Conservation (phyloP, 495 filamentous ascomycete species). For the Lophiostoma macrostomum region DNA sequence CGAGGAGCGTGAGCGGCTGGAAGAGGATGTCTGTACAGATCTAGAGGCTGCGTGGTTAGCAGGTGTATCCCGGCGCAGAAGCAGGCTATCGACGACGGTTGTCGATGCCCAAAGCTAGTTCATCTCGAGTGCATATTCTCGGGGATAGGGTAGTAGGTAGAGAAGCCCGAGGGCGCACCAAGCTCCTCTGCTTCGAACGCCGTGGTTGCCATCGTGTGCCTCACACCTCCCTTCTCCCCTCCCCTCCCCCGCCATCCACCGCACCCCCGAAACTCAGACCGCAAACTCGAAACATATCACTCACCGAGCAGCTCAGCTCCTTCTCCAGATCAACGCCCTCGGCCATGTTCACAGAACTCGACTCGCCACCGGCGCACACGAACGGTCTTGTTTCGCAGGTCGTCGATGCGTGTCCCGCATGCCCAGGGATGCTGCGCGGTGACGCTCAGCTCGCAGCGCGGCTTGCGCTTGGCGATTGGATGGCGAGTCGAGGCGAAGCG, state of each 20-base stretch:
- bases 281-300: too few species aligned
- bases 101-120: background rate
- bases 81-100: background rate
- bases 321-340: conserved; percentile 68
- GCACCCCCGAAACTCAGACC: background rate
- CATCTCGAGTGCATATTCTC: too few species aligned
- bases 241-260: background rate
- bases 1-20: conserved; percentile 91
- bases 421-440: background rate
- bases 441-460: conserved; percentile 11
- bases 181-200: background rate
- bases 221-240: too few species aligned
- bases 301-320: conserved; percentile 88
- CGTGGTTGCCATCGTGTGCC: too few species aligned
- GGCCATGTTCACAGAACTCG: too few species aligned
- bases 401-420: background rate
- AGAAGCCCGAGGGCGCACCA: too few species aligned
- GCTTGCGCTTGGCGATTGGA: conserved; percentile 13
- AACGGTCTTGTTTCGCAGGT: too few species aligned
- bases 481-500: background rate
- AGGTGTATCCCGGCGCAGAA: conserved; percentile 15
- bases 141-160: too few species aligned
- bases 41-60: conserved; percentile 56
- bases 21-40: conserved; percentile 96
- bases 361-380: too few species aligned